These are phyloP conservation scores for Acacia concinna DNA, from an alignment of 331 rosid genomes.

Conservation along the genomic window DNA sequence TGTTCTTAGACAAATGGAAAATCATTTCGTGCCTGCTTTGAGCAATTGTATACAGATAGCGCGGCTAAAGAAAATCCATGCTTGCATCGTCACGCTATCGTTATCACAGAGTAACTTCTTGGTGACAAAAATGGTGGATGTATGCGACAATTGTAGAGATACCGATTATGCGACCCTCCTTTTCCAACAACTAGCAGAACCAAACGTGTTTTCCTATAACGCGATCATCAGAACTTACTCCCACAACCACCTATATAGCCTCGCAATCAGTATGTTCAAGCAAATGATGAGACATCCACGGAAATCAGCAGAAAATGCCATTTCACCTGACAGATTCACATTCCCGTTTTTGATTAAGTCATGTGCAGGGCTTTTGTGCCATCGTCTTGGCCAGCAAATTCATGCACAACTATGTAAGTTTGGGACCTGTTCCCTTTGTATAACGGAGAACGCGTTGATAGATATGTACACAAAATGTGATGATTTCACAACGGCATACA, in stretches of 20 bases:
- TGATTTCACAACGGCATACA: constrained; percentile 44
- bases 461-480: constrained; percentile 60
- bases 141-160: constrained; percentile 49
- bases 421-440: constrained; percentile 41
- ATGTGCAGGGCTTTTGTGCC: constrained; percentile 49
- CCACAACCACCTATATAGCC: constrained; percentile 36
- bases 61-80: constrained; percentile 57
- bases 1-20: constrained; percentile 51
- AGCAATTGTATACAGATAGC: constrained; percentile 38
- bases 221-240: constrained; percentile 61
- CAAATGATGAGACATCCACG: constrained; percentile 46
- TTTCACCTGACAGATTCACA: constrained; percentile 58
- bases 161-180: constrained; percentile 47
- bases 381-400: constrained; percentile 53
- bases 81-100: constrained; percentile 46
- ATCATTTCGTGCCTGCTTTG: constrained; percentile 51
- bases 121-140: constrained; percentile 67
- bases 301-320: constrained; percentile 9
- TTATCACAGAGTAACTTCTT: constrained; percentile 75
- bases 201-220: constrained; percentile 61
- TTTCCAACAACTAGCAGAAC: constrained; percentile 51
- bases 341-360: constrained; percentile 66
- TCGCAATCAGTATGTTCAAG: constrained; percentile 46
- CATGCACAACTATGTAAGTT: constrained; percentile 62
- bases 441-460: constrained; percentile 55